These are phyloP conservation scores for Crithidia brevicula DNA, from an alignment of 208 protist species.

Conservation along the genomic window DNA sequence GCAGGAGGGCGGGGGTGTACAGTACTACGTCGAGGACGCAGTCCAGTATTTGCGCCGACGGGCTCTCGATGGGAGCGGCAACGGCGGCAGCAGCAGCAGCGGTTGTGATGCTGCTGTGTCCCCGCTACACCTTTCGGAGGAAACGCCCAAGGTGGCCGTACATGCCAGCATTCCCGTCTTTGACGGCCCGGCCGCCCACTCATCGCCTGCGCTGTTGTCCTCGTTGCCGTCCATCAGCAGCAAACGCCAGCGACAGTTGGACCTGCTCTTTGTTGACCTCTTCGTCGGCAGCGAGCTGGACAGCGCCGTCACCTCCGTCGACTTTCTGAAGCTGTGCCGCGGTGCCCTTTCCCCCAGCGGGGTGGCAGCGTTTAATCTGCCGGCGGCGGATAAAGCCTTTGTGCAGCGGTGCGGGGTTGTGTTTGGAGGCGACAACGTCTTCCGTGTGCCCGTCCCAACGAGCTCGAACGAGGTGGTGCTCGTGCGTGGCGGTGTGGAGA, in stretches of 20 bases:
- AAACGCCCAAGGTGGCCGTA: neutral
- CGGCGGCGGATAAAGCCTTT: constrained; percentile 55
- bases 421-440: constrained; percentile 75
- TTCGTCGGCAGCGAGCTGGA: constrained; percentile 78
- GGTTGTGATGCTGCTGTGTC: too few relatives aligned
- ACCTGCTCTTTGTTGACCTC: constrained; percentile 85
- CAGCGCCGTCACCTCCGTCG: constrained; percentile 37
- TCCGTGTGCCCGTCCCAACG: constrained; percentile 56
- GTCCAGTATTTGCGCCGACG: constrained; percentile 37
- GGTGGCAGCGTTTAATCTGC: constrained; percentile 85
- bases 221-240: constrained; percentile 14
- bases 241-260: constrained; percentile 42
- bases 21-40: constrained; percentile 51
- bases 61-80: neutral
- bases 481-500: constrained; percentile 37
- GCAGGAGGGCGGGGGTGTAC: constrained; percentile 35
- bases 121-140: neutral
- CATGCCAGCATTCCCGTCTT: constrained; percentile 23
- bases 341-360: constrained; percentile 56
- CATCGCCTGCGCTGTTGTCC: neutral
- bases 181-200: neutral
- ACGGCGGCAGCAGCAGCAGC: neutral
- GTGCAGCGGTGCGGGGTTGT: constrained; percentile 48
- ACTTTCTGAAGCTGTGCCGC: constrained; percentile 66
- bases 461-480: constrained; percentile 85